Base-by-base conservation (phyloP, 2,329 filamentous ascomycete genomes). In the Ceratocystis eucalypticola region DNA sequence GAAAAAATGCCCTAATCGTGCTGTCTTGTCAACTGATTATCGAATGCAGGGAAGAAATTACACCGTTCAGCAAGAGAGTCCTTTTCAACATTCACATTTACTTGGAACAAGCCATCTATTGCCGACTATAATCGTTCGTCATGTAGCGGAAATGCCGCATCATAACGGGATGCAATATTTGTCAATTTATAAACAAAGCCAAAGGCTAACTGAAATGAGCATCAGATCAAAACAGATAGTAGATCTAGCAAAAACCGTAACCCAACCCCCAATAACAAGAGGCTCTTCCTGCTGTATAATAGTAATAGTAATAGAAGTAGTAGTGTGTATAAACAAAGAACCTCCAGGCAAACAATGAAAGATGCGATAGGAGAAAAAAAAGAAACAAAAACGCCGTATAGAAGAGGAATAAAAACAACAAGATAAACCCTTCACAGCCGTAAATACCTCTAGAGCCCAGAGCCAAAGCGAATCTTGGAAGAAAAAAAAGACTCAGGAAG, bases 341-440 rank as follows among this genome's bases (percentile, higher is more conserved):
- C 25, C 12, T 50, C 44, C n/a, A 61, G 41, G 12, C 5, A 66
- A 53, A 37, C 48, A 53, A 66, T 22, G 33, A 48, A 66, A 61
- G 44, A 66, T 59, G 15, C 4, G 8, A n/a, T 46, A 25, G 7
- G 22, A 30, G 20, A 33, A 45, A 44, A 45, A 8, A 33, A 8
- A 28, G 1, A 62, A 33, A 17, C 30, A 50, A 68, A 66, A 62
- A 46, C 28, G 22, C 48, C 48, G n/a, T 25, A n/a, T 45, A 22
- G 63, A 67, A 65, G 41, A 63, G 61, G 41, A 53, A 66, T 62
- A 45, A 64, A 66, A 67, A 61, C 17, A 61, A 53, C 46, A 25
- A 64, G 65, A 50, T 62, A 67, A 62, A 28, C 44, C n/a, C 61
- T 12, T 20, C 7, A 63, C 6, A 63, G 44, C 37, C 12, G 28